Percentiles rank a stretch among this genome's conserved stretches.
phyloP scores from a whole-genome alignment of 768 basidiomycete species.

The Podaxis sp. region DNA sequence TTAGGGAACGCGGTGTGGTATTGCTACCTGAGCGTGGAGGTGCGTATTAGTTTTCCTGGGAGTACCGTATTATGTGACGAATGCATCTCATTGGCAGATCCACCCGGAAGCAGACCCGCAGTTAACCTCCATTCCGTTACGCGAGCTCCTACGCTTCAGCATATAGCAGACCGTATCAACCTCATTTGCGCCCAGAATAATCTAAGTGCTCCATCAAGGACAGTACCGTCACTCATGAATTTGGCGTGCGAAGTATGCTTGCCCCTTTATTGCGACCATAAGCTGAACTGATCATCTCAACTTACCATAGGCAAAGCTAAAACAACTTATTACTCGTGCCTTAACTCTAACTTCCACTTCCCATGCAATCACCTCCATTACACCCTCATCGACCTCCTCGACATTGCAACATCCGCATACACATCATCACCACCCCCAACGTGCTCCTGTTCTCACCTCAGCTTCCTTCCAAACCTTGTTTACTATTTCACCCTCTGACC shows the following conservation, averaged over 20 bases:
- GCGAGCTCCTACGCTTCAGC: conserved; percentile 70
- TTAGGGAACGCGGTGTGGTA: conserved; percentile 65
- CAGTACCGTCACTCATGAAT: conserved; percentile 68
- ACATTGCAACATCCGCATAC: conserved; percentile 23
- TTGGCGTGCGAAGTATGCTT: conserved; percentile 71
- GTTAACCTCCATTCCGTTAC: conserved; percentile 75
- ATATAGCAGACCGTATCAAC: conserved; percentile 77
- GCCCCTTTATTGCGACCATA: background rate
- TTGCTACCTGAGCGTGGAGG: conserved; percentile 67
- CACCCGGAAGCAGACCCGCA: conserved; percentile 68
- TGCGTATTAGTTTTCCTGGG: conserved; percentile 27
- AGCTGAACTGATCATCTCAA: background rate
- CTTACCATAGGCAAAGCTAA: conserved; percentile 65
- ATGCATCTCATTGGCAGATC: conserved; percentile 41
- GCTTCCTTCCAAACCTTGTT: conserved; percentile 78
- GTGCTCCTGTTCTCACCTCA: conserved; percentile 53
- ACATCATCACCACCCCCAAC: conserved; percentile 33
- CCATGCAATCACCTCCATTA: conserved; percentile 74
- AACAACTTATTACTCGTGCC: conserved; percentile 81
- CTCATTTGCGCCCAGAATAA: conserved; percentile 81
- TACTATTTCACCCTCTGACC: conserved; percentile 70
- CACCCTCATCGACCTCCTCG: conserved; percentile 48
- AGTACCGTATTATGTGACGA: background rate
- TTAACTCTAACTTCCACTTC: conserved; percentile 76
- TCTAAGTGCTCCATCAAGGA: conserved; percentile 56